phyloP scores from a whole-genome alignment of 345 rosid genomes.

The Euphorbia tirucalli region DNA sequence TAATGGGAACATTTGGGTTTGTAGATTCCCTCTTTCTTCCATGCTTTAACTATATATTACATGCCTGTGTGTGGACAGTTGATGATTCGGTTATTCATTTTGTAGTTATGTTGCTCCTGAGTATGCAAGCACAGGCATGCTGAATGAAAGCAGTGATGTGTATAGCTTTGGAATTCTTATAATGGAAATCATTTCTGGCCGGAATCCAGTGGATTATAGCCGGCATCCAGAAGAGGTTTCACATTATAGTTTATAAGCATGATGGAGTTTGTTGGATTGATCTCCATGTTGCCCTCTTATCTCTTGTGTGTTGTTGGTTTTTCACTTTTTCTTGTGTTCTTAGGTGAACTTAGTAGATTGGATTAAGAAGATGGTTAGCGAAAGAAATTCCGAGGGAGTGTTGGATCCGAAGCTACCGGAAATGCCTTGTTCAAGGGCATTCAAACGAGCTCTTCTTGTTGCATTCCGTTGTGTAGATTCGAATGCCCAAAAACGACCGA shows the following conservation, averaged over 20 bases:
- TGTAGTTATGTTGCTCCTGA: conserved; percentile 92
- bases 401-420: conserved; percentile 81
- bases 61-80: neutral
- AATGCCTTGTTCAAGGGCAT: conserved; percentile 66
- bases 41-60: neutral
- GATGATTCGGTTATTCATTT: conserved; percentile 10
- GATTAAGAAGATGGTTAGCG: conserved; percentile 80
- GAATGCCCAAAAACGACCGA: conserved; percentile 69
- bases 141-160: conserved; percentile 50
- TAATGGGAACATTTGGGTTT: conserved; percentile 98
- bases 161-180: conserved; percentile 85
- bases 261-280: no score
- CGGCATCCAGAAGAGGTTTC: conserved; percentile 82
- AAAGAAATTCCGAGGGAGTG: conserved; percentile 73
- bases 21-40: conserved; percentile 20
- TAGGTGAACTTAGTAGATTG: conserved; percentile 93
- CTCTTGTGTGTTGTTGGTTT: neutral
- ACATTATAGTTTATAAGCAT: neutral
- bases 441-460: conserved; percentile 77
- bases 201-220: conserved; percentile 91
- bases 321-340: conserved; percentile 21
- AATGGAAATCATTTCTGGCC: conserved; percentile 82
- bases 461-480: conserved; percentile 90
- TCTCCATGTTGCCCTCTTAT: no score
- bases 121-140: conserved; percentile 88